phyloP scores from a whole-genome alignment of 129 eudicot genomes.

The sunflower (Helianthus annuus) region HanXRQr2.0-SUNRISE NC_035446.2:137866595-137867094 shows the following conservation, averaged over 20 bases:
- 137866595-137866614: neutral
- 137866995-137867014: slow-evolving; percentile 26
- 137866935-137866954: slow-evolving; percentile 48
- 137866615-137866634: slow-evolving; percentile 6
- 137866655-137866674: slow-evolving; percentile 71
- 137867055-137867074: slow-evolving; percentile 77
- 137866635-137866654: slow-evolving; percentile 38
- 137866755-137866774: neutral
- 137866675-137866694: slow-evolving; percentile 71
- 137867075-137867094: slow-evolving; percentile 50
- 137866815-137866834: neutral
- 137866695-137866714: slow-evolving; percentile 74
- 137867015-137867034: slow-evolving; percentile 60
- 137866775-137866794: neutral
- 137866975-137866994: slow-evolving; percentile 18
- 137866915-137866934: slow-evolving; percentile 59
- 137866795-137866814: neutral
- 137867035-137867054: slow-evolving; percentile 82
- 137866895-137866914: slow-evolving; percentile 82
- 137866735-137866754: slow-evolving; percentile 1
- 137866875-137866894: slow-evolving; percentile 25
- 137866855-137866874: slow-evolving; percentile 12
- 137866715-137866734: slow-evolving; percentile 6
- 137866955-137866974: slow-evolving; percentile 44
- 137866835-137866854: neutral